These are phyloP conservation scores for Quercus alba DNA, from an alignment of 306 rosid genomes.

Conservation along the genomic window DNA sequence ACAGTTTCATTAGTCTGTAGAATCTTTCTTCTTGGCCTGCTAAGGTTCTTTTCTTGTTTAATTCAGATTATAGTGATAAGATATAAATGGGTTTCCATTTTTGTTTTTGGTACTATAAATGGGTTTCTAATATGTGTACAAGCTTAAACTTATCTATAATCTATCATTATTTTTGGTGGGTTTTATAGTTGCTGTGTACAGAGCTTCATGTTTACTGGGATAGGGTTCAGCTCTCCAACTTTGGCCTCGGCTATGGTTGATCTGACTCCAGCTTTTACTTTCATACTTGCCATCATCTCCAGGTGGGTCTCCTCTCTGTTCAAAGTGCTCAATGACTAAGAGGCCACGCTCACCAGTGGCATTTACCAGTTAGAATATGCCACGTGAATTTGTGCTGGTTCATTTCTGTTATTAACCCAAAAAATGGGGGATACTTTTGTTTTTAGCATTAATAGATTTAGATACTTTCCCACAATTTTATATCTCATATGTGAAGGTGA, in stretches of 20 bases:
- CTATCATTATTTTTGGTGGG: neutral
- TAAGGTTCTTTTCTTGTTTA: slow-evolving; percentile 19
- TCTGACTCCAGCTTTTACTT: slow-evolving; percentile 50
- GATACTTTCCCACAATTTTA: neutral
- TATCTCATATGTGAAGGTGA: neutral
- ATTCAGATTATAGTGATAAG: neutral
- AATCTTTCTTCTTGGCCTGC: slow-evolving; percentile 22
- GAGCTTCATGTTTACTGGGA: slow-evolving; percentile 27
- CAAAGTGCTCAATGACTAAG: no score
- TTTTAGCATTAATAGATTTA: neutral
- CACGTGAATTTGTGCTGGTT: neutral
- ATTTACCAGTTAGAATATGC: neutral
- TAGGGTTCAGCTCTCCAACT: slow-evolving; percentile 49
- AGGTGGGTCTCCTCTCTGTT: slow-evolving; percentile 20
- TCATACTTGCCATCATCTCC: slow-evolving; percentile 32
- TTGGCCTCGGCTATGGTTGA: slow-evolving; percentile 36
- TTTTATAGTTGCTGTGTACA: slow-evolving; percentile 18
- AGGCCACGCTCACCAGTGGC: neutral
- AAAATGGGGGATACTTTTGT: neutral
- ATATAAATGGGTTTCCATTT: neutral
- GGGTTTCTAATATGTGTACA: neutral
- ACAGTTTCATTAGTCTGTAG: slow-evolving; percentile 9
- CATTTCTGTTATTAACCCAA: neutral
- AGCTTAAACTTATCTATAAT: neutral
- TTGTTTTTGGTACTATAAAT: neutral